Conservation (phyloP, 176 grass and related monocot species). For the Oryza glaberrima region DNA sequence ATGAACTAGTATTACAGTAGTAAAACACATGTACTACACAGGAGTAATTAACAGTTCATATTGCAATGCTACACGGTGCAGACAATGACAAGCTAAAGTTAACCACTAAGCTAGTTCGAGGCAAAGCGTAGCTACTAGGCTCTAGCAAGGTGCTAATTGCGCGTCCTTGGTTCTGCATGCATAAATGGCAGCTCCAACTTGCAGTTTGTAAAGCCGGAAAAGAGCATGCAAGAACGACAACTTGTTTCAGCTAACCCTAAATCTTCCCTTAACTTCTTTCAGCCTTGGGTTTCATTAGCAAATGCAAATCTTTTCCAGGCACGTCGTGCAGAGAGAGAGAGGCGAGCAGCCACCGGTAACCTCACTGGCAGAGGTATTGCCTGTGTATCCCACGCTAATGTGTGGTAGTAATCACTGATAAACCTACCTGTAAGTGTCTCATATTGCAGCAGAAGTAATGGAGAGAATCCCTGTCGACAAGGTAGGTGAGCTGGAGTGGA, state of each 20-base stretch:
- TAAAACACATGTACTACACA: not conserved
- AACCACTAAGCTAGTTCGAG: not conserved
- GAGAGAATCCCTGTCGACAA: too few species aligned
- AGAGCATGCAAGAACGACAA: not conserved
- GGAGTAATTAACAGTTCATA: not conserved
- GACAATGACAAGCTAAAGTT: constrained; percentile 1
- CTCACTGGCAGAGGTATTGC: too few species aligned
- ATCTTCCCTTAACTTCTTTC: constrained; percentile 30
- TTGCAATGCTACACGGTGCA: not conserved
- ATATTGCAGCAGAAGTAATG: too few species aligned
- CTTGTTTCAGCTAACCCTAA: constrained; percentile 24
- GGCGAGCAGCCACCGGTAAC: too few species aligned
- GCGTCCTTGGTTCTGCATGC: not conserved
- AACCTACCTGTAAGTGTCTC: too few species aligned
- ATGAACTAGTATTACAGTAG: not conserved
- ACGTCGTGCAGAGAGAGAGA: not conserved
- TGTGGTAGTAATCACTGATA: too few species aligned
- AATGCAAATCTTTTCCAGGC: constrained; percentile 1
- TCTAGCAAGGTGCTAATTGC: not conserved
- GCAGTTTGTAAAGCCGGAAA: not conserved
- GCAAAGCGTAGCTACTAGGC: not conserved
- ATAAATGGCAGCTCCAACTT: constrained; percentile 5
- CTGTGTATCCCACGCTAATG: too few species aligned
- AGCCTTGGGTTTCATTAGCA: not conserved
- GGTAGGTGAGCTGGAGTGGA: too few species aligned